These are phyloP conservation scores for Flaveria floridana DNA, from an alignment of 140 eudicot species.

Conservation along the genomic window DNA sequence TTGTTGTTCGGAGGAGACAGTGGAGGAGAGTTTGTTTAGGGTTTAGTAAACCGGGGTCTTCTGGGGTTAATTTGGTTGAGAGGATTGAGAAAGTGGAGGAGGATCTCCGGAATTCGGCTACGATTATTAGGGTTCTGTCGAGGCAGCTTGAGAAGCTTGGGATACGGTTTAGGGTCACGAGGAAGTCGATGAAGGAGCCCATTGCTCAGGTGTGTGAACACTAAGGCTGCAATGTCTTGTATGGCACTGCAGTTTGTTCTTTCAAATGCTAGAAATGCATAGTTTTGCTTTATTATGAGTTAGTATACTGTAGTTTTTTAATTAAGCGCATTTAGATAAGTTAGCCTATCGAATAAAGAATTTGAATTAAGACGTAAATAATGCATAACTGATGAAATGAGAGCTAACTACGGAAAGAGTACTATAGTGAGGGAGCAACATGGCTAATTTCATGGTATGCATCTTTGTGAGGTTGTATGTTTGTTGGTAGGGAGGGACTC, in stretches of 20 bases:
- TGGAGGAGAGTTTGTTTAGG: slow-evolving; percentile 73
- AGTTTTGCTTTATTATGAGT: not conserved
- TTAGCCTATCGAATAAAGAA: not conserved
- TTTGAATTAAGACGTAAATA: slow-evolving; percentile 1
- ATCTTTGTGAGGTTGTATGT: not conserved
- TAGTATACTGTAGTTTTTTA: not conserved
- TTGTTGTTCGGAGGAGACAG: slow-evolving; percentile 63
- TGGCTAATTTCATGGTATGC: slow-evolving; percentile 7
- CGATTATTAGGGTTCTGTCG: slow-evolving; percentile 64
- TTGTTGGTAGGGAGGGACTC: not conserved
- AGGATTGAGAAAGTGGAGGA: slow-evolving; percentile 89
- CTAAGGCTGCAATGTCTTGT: not conserved
- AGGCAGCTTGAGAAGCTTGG: slow-evolving; percentile 97
- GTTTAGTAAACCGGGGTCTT: slow-evolving; percentile 39
- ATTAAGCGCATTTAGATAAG: not conserved
- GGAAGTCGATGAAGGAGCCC: slow-evolving; percentile 81
- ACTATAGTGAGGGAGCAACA: slow-evolving; percentile 4
- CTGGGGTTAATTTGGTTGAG: slow-evolving; percentile 62
- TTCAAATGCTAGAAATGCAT: not conserved
- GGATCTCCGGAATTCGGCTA: slow-evolving; percentile 60
- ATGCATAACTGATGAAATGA: not conserved
- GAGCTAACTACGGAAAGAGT: not conserved
- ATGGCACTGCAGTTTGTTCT: slow-evolving; percentile 9
- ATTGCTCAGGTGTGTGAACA: slow-evolving; percentile 60
- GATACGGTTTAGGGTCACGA: slow-evolving; percentile 71